Conservation (phyloP, 257 asterid genomes). For the Solanum arcanum region DNA sequence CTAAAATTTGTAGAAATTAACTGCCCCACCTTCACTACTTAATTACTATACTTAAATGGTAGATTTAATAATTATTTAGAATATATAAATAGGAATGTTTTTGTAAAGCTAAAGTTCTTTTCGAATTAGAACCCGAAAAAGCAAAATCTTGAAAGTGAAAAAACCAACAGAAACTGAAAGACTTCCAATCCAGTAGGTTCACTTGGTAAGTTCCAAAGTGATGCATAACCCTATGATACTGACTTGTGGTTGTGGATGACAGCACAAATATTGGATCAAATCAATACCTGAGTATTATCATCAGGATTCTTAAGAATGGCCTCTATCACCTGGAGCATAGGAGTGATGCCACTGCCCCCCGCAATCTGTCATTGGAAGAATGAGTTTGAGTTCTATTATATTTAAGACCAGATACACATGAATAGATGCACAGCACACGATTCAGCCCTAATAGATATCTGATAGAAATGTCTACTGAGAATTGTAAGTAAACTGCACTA, state of each 20-base stretch:
- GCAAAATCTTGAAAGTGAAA: neutral
- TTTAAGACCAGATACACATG: neutral
- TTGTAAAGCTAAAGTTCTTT: neutral
- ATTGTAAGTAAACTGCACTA: neutral
- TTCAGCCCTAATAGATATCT: neutral
- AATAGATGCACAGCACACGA: neutral
- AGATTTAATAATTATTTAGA: neutral
- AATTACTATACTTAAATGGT: neutral
- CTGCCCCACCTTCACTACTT: neutral
- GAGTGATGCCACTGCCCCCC: conserved; percentile 93
- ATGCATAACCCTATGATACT: neutral
- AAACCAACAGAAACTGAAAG: neutral
- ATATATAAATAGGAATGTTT: neutral
- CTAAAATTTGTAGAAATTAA: neutral
- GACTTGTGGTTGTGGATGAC: neutral
- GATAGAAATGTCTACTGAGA: neutral
- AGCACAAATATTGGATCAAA: neutral
- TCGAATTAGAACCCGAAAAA: neutral
- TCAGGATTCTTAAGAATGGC: conserved; percentile 87
- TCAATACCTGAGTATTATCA: conserved; percentile 68
- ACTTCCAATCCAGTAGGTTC: neutral
- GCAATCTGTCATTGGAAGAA: conserved; percentile 52
- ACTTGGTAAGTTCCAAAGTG: neutral
- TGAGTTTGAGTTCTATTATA: neutral
- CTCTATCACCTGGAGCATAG: conserved; percentile 95